phyloP scores from a whole-genome alignment of 108 stramenopile genomes.

The Stephanodiscus triporus region DNA sequence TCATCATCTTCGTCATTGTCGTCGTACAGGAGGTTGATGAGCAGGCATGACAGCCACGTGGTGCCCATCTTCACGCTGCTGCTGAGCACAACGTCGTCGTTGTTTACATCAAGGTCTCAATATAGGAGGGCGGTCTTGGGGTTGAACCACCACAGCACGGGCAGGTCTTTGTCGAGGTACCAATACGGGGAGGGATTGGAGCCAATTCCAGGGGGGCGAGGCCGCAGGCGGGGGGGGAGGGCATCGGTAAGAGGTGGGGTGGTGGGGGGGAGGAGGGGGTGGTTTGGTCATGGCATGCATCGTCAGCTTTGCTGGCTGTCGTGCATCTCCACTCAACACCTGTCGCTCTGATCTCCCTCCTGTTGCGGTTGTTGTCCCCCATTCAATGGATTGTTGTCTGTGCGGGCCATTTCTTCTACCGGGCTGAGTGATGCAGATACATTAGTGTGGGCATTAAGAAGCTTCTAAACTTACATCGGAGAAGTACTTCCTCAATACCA shows the following conservation, averaged over 20 bases:
- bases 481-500: too few relatives aligned
- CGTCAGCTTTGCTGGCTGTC: too few relatives aligned
- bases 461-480: too few relatives aligned
- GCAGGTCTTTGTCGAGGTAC: conserved; percentile 8
- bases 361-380: too few relatives aligned
- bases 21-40: conserved; percentile 19
- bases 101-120: neutral
- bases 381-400: too few relatives aligned
- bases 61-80: conserved; percentile 47
- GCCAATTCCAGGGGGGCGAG: neutral
- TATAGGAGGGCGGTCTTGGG: conserved; percentile 19
- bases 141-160: conserved; percentile 44
- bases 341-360: too few relatives aligned
- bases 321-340: too few relatives aligned
- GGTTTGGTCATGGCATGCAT: too few relatives aligned
- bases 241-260: too few relatives aligned
- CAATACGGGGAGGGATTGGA: conserved; percentile 20
- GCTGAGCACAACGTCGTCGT: conserved; percentile 26
- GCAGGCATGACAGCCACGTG: conserved; percentile 32
- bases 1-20: conserved; percentile 8
- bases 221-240: neutral
- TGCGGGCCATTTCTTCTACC: too few relatives aligned
- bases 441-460: too few relatives aligned
- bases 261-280: neutral
- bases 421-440: too few relatives aligned